Base-by-base conservation (phyloP, 2,329 filamentous ascomycete genomes). In the Acephala macrosclerotiorum region DNA sequence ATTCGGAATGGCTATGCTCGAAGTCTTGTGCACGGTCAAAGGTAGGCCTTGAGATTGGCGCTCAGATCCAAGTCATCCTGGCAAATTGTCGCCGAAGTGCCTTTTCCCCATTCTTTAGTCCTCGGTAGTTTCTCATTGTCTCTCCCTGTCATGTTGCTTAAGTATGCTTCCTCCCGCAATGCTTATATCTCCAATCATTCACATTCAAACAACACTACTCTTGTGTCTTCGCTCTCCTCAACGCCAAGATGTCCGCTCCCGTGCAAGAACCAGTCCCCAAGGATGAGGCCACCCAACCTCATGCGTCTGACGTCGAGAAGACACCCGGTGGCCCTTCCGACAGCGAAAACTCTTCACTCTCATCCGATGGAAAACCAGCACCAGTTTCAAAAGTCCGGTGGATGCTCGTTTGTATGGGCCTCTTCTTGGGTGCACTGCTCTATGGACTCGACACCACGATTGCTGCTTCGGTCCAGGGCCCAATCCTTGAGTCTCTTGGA, bases 391-490 rank as follows among this genome's bases (percentile, higher is more conserved):
- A 26, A 26, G 20, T 51, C 22, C 47, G 47, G 4, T 58, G 63
- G 67, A 6, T 25, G 3, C 40, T 68, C 4, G 56, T 65, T 9
- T 63, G 58, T 25, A 18, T 61, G 1, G 57, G 58, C 22, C 61
- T 68, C 20, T 68, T 53, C 49, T 14, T 63, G 0, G 56, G 49
- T 8, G 40, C 53, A 25, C 12, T 68, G 7, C 47, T 69, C 6
- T 65, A 65, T 40, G 58, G 58, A 9, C 66, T 70, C 2, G 67
- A 70, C 29, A 66, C 64, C 6, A 70, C 68, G 11, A 70, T 71
- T 35, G 47, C 65, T 11, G 75, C 77, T 8, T 74, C 73, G 57
- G 67, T 79, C 16, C 76, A 78, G 69, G 70, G 67, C 2, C 49
- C 74, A 4, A 66, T 77, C 18, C 45, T 75, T 26, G 64, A 72